Evolutionary conservation across 73 alveolate species (phyloP).

Genomic region (Paramecium primaurelia): DNA sequence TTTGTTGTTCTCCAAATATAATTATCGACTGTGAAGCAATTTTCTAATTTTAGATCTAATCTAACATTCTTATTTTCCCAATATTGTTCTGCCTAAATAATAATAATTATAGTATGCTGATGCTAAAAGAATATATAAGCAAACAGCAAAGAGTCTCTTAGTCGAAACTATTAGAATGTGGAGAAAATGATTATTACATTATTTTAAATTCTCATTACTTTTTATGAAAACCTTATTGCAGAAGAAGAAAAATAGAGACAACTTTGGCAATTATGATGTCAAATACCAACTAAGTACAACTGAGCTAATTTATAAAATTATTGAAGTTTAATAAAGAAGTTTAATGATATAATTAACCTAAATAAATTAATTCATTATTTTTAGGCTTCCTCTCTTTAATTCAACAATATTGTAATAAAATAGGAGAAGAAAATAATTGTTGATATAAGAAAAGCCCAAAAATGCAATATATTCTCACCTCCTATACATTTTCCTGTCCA

Average conservation of each 20-base stretch:
- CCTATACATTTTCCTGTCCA: constrained; percentile 92
- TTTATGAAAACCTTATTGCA: background rate
- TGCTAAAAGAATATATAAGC: background rate
- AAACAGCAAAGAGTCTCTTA: background rate
- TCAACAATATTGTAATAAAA: background rate
- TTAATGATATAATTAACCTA: background rate
- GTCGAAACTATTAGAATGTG: background rate
- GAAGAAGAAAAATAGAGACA: background rate
- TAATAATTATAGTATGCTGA: background rate
- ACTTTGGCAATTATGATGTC: background rate
- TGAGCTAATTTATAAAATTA: no score
- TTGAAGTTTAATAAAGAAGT: background rate
- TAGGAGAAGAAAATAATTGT: constrained; percentile 37
- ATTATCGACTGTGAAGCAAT: background rate
- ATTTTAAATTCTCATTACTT: background rate
- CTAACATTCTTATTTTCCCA: background rate
- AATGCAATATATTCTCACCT: constrained; percentile 61
- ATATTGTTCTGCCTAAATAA: background rate
- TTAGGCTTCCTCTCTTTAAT: background rate
- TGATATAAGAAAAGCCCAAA: constrained; percentile 51
- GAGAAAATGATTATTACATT: background rate
- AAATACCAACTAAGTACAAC: background rate
- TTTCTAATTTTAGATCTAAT: background rate
- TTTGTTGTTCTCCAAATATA: background rate
- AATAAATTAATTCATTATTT: background rate